These are phyloP conservation scores for Hymenochaete sp. DNA, from an alignment of 1,284 basidiomycete species.

Conservation along the genomic window DNA sequence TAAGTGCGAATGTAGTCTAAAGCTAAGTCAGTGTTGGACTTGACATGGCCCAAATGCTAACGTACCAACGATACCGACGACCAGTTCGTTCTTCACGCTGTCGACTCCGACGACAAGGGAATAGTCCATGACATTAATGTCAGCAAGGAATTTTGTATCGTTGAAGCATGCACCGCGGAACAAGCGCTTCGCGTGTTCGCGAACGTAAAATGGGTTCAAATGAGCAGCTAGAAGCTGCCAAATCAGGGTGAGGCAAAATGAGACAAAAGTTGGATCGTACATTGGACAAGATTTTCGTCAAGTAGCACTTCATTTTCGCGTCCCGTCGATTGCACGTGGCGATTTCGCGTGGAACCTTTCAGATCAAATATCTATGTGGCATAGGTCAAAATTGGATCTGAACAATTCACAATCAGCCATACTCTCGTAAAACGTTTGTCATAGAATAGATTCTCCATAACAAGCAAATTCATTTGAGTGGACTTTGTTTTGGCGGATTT, in stretches of 20 bases:
- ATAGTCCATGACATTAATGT: conserved; percentile 99
- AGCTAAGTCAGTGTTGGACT: background rate
- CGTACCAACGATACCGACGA: conserved; percentile 94
- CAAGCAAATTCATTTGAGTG: conserved; percentile 89
- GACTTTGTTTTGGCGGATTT: conserved; percentile 61
- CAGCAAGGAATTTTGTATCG: conserved; percentile 89
- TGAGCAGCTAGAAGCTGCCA: conserved; percentile 44
- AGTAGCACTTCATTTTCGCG: conserved; percentile 88
- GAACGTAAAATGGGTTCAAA: conserved; percentile 81
- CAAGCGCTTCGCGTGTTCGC: conserved; percentile 92
- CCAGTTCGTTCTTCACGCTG: conserved; percentile 71
- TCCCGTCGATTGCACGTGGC: conserved; percentile 86
- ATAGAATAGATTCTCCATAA: conserved; percentile 98
- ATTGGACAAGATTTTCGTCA: conserved; percentile 87
- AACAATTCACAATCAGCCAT: conserved; percentile 13
- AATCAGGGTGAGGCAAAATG: conserved; percentile 16
- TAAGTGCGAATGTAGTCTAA: conserved; percentile 89
- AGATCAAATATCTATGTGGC: conserved; percentile 78
- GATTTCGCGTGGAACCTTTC: conserved; percentile 88
- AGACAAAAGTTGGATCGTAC: conserved; percentile 33
- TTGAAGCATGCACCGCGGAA: conserved; percentile 87
- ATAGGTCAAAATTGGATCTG: conserved; percentile 3
- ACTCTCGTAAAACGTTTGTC: conserved; percentile 83
- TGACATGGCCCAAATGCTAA: conserved; percentile 18
- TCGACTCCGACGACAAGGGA: conserved; percentile 94